Percentiles rank a stretch among this genome's conserved stretches.
These are phyloP conservation scores for Ascodesmis nigricans DNA, from an alignment of 495 filamentous ascomycete species.

Conservation along the genomic window DNA sequence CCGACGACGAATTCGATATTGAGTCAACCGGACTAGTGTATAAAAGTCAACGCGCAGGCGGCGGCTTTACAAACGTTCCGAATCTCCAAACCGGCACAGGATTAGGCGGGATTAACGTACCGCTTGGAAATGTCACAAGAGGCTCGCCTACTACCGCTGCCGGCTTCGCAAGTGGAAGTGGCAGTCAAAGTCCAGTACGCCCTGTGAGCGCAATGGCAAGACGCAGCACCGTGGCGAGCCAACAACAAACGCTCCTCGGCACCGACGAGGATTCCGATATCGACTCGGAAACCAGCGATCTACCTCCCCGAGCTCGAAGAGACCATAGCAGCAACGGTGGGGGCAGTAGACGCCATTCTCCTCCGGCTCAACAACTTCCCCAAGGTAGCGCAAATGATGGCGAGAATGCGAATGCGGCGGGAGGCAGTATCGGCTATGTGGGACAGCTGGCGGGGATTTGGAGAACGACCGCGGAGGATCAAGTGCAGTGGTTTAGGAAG, in stretches of 20 bases:
- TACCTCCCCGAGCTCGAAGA: constrained; percentile 25
- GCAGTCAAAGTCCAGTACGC: constrained; percentile 1
- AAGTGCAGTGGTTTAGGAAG: constrained; percentile 76
- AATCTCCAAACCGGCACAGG: too few species aligned
- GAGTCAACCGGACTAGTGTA: constrained; percentile 30
- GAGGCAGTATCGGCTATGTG: constrained; percentile 27
- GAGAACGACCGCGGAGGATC: constrained; percentile 60
- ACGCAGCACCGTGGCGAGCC: constrained; percentile 9
- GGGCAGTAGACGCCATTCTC: too few species aligned
- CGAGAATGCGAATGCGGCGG: constrained; percentile 17
- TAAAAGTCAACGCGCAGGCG: constrained; percentile 1
- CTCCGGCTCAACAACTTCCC: constrained; percentile 33
- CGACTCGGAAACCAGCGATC: constrained; percentile 14
- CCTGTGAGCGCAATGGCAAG: constrained; percentile 6
- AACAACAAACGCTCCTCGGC: not conserved
- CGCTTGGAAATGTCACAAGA: constrained; percentile 4
- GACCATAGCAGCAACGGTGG: constrained; percentile 27
- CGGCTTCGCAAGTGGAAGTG: not conserved
- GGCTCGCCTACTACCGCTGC: not conserved
- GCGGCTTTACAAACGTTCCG: constrained; percentile 2
- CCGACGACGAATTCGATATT: constrained; percentile 96
- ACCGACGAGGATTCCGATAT: constrained; percentile 10
- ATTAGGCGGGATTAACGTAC: too few species aligned
- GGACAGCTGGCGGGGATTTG: constrained; percentile 40
- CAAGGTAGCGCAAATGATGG: constrained; percentile 18